phyloP scores from a whole-genome alignment of 495 filamentous ascomycete species.

The Neurospora pannonica region DNA sequence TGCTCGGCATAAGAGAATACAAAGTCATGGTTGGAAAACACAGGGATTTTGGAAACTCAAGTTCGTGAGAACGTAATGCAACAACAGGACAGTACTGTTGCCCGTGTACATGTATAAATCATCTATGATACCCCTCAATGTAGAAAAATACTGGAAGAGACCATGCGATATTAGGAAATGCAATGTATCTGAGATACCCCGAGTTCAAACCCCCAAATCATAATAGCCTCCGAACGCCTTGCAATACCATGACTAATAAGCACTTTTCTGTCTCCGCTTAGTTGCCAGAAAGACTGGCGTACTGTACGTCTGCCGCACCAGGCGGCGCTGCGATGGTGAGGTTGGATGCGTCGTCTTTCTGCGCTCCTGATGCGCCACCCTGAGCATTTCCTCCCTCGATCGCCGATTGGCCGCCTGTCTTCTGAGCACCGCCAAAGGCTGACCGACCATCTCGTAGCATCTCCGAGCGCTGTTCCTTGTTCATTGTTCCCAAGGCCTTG shows the following conservation, averaged over 20 bases:
- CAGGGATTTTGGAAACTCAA: neutral
- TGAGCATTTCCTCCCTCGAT: slow-evolving; percentile 22
- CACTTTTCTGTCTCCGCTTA: slow-evolving; percentile 28
- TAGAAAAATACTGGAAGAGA: slow-evolving; percentile 6
- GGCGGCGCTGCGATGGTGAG: slow-evolving; percentile 69
- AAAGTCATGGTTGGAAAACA: neutral
- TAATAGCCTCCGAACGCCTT: slow-evolving; percentile 31
- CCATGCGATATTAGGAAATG: slow-evolving; percentile 10
- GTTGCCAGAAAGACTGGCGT: slow-evolving; percentile 78
- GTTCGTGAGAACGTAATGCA: neutral
- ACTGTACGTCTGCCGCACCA: slow-evolving; percentile 69
- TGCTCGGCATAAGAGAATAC: slow-evolving; percentile 23
- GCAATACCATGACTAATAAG: slow-evolving; percentile 31
- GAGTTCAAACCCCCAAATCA: slow-evolving; percentile 19
- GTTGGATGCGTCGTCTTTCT: slow-evolving; percentile 36
- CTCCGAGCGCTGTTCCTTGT: slow-evolving; percentile 65
- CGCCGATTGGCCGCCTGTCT: slow-evolving; percentile 23
- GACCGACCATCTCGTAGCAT: slow-evolving; percentile 65
- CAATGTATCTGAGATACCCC: slow-evolving; percentile 7
- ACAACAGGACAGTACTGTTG: slow-evolving; percentile 10
- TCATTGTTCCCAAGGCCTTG: slow-evolving; percentile 80
- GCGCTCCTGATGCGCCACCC: slow-evolving; percentile 5
- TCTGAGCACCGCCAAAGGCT: slow-evolving; percentile 34
- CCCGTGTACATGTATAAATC: slow-evolving; percentile 16
- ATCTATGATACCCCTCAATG: slow-evolving; percentile 27